These are phyloP conservation scores for Hymenotorrendiella dingleyae DNA, from an alignment of 2,329 filamentous ascomycete species.

Conservation along the genomic window DNA sequence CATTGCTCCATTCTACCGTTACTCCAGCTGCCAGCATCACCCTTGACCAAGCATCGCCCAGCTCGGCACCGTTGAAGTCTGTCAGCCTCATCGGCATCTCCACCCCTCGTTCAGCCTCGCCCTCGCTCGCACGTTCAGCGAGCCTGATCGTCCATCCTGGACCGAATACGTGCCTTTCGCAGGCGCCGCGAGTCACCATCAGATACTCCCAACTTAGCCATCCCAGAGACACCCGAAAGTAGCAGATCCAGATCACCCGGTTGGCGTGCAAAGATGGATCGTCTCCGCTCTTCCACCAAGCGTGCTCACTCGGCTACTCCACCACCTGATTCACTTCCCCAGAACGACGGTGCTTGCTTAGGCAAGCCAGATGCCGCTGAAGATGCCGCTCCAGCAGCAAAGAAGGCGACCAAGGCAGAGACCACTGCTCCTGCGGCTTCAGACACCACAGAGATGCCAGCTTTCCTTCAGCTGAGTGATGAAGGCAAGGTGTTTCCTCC, in stretches of 20 bases:
- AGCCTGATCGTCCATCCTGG: constrained; percentile 19
- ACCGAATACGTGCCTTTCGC: constrained; percentile 28
- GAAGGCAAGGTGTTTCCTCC: constrained; percentile 37
- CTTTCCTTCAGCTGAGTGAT: constrained; percentile 45
- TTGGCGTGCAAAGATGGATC: constrained; percentile 28
- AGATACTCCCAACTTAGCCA: constrained; percentile 7
- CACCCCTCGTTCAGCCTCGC: not conserved
- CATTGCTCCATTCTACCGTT: not conserved
- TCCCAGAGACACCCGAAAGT: constrained; percentile 7
- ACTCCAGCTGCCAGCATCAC: no score
- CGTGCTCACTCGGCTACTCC: constrained; percentile 19
- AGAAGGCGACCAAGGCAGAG: not conserved
- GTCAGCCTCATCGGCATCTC: constrained; percentile 4
- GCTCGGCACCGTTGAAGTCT: not conserved
- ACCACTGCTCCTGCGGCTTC: constrained; percentile 2
- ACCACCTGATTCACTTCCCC: constrained; percentile 9
- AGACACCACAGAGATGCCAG: constrained; percentile 12
- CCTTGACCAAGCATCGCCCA: not conserved
- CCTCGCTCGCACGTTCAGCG: constrained; percentile 12
- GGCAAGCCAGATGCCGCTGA: constrained; percentile 11
- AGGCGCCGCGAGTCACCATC: constrained; percentile 25
- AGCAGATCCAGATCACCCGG: constrained; percentile 21
- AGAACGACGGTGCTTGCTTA: constrained; percentile 16
- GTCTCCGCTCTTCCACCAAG: constrained; percentile 21
- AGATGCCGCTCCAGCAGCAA: not conserved